Evolutionary conservation across 2,329 filamentous ascomycete species (phyloP).

Genomic region (Beauveria asiatica): DNA sequence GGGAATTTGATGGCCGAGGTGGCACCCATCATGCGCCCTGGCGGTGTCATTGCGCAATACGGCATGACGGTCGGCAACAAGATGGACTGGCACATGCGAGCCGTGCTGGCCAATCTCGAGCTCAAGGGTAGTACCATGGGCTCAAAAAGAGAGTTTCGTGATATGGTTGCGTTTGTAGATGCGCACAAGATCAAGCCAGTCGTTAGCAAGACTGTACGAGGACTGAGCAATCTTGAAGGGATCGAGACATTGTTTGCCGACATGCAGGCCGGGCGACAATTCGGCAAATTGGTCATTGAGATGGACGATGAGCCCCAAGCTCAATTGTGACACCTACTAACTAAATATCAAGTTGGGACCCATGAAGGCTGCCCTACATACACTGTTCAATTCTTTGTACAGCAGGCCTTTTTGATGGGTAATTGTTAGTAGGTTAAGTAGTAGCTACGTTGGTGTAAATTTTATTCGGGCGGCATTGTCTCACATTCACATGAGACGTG

Average conservation of each 20-base stretch:
- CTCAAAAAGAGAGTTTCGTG: conserved; percentile 77
- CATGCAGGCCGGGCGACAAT: conserved; percentile 78
- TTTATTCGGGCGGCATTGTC: too few species aligned
- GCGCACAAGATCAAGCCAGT: conserved; percentile 66
- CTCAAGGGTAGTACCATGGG: conserved; percentile 86
- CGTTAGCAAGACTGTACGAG: conserved; percentile 64
- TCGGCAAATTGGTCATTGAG: conserved; percentile 85
- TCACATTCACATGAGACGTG: too few species aligned
- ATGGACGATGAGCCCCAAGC: conserved; percentile 35
- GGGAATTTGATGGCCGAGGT: conserved; percentile 68
- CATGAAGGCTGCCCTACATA: not conserved
- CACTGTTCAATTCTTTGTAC: too few species aligned
- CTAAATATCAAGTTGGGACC: not conserved
- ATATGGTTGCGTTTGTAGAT: conserved; percentile 79
- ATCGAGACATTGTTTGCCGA: conserved; percentile 80
- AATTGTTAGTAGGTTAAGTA: too few species aligned
- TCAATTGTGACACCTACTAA: conserved; percentile 32
- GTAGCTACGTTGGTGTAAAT: too few species aligned
- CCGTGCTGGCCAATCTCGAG: conserved; percentile 81
- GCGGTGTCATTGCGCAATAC: conserved; percentile 78
- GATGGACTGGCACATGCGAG: conserved; percentile 79
- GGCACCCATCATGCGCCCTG: conserved; percentile 62
- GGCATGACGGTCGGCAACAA: conserved; percentile 84
- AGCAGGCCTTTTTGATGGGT: too few species aligned
- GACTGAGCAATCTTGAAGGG: conserved; percentile 64